Evolutionary conservation across 495 filamentous ascomycete species (phyloP).

Genomic region (Xylaria bambusicola): DNA sequence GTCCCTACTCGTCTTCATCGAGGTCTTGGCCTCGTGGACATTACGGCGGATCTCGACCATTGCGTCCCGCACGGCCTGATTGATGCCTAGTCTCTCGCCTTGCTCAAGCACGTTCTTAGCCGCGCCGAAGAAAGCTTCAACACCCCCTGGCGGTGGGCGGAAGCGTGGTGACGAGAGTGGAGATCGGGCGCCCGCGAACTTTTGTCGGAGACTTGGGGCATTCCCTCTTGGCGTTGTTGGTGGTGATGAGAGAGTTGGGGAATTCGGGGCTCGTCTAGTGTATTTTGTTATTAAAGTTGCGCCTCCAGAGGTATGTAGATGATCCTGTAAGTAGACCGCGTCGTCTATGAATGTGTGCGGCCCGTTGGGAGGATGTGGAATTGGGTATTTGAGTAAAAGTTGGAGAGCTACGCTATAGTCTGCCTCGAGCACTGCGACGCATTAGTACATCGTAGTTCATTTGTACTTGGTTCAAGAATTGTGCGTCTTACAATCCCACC

Average conservation of each 20-base stretch:
- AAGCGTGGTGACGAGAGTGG: constrained; percentile 62
- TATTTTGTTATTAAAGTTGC: constrained; percentile 79
- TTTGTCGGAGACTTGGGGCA: constrained; percentile 24
- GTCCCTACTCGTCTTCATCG: constrained; percentile 30
- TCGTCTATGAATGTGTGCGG: constrained; percentile 83
- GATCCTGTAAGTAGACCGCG: constrained; percentile 79
- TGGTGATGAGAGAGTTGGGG: constrained; percentile 35
- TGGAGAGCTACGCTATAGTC: constrained; percentile 85
- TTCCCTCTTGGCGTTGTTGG: constrained; percentile 30
- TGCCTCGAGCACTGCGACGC: constrained; percentile 67
- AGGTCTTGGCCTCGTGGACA: constrained; percentile 47
- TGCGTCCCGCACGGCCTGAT: constrained; percentile 86
- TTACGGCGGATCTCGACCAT: constrained; percentile 72
- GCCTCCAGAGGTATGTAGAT: constrained; percentile 72
- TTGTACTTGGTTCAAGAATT: not conserved
- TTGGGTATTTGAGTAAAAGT: constrained; percentile 78
- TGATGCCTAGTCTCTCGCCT: constrained; percentile 84
- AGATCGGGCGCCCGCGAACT: constrained; percentile 41
- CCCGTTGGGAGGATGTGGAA: constrained; percentile 59
- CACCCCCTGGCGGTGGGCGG: constrained; percentile 59
- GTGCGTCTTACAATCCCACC: constrained; percentile 75
- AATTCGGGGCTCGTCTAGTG: constrained; percentile 65
- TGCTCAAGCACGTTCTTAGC: constrained; percentile 79
- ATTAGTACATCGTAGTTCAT: not conserved
- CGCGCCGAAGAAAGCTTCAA: constrained; percentile 82